Conservation (phyloP, 768 basidiomycete genomes). For the Galerina sulciceps region DNA sequence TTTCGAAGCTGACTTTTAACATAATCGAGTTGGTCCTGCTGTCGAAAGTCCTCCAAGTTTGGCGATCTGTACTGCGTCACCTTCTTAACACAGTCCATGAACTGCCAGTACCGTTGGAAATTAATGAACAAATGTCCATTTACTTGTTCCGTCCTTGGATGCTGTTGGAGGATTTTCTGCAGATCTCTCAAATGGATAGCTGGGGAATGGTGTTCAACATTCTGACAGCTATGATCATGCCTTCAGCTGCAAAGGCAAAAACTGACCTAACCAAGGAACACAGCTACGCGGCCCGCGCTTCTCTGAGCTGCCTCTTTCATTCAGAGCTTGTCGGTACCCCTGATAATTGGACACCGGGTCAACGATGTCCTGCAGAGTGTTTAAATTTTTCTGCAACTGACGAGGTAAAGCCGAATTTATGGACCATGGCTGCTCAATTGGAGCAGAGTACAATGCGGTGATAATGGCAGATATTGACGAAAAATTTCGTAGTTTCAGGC, state of each 20-base stretch:
- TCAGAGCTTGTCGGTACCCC: constrained; percentile 39
- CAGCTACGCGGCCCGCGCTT: constrained; percentile 28
- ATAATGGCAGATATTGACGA: constrained; percentile 45
- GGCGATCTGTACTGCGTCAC: constrained; percentile 34
- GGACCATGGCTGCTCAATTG: constrained; percentile 36
- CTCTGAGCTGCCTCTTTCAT: constrained; percentile 22
- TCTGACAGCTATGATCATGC: background rate
- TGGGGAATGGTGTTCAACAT: constrained; percentile 21
- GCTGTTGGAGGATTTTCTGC: constrained; percentile 30
- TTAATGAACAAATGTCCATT: constrained; percentile 43
- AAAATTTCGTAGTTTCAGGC: constrained; percentile 32
- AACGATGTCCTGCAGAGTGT: constrained; percentile 36
- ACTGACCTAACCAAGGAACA: constrained; percentile 46
- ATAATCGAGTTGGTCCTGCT: constrained; percentile 40
- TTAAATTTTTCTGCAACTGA: constrained; percentile 29
- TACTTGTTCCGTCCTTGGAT: constrained; percentile 28
- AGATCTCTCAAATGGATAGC: constrained; percentile 43
- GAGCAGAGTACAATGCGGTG: constrained; percentile 42
- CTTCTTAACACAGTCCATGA: constrained; percentile 38
- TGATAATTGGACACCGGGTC: constrained; percentile 36
- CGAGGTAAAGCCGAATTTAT: constrained; percentile 37
- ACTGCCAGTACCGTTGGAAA: constrained; percentile 41
- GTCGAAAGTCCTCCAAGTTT: constrained; percentile 32
- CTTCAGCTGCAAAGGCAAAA: background rate
- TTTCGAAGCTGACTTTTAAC: constrained; percentile 39